phyloP scores from a whole-genome alignment of 1,284 basidiomycete genomes.

The Cystobasidiaceae sp. region DNA sequence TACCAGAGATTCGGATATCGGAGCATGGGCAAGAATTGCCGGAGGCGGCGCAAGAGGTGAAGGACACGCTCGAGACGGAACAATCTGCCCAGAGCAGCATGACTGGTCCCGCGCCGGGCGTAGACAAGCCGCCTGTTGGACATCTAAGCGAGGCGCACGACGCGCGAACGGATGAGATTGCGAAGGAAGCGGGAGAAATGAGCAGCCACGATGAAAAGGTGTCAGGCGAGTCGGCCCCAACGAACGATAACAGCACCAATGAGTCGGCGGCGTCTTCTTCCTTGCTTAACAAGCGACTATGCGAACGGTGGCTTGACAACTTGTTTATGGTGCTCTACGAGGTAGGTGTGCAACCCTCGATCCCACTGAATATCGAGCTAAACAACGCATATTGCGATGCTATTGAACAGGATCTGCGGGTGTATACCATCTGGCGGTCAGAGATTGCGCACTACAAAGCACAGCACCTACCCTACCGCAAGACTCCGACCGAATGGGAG shows the following conservation, averaged over 20 bases:
- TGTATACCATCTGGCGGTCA: constrained; percentile 98
- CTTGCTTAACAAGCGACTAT: constrained; percentile 92
- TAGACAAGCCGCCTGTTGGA: constrained; percentile 10
- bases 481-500: constrained; percentile 97
- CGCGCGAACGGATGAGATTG: neutral
- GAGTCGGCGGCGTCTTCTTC: constrained; percentile 50
- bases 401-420: constrained; percentile 73
- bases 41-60: neutral
- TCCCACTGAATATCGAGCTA: neutral
- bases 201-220: neutral
- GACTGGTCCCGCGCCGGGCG: constrained; percentile 22
- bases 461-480: constrained; percentile 92
- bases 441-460: constrained; percentile 99
- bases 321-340: constrained; percentile 98
- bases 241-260: constrained; percentile 30
- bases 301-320: constrained; percentile 97
- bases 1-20: constrained; percentile 29
- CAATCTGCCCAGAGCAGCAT: constrained; percentile 58
- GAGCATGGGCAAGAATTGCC: constrained; percentile 12
- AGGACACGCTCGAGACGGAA: neutral
- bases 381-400: neutral
- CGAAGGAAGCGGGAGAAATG: constrained; percentile 18
- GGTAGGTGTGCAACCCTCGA: constrained; percentile 51
- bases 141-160: constrained; percentile 10
- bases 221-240: constrained; percentile 37